Conservation (phyloP, 2,329 filamentous ascomycete species). For the Colletotrichum sp. region DNA sequence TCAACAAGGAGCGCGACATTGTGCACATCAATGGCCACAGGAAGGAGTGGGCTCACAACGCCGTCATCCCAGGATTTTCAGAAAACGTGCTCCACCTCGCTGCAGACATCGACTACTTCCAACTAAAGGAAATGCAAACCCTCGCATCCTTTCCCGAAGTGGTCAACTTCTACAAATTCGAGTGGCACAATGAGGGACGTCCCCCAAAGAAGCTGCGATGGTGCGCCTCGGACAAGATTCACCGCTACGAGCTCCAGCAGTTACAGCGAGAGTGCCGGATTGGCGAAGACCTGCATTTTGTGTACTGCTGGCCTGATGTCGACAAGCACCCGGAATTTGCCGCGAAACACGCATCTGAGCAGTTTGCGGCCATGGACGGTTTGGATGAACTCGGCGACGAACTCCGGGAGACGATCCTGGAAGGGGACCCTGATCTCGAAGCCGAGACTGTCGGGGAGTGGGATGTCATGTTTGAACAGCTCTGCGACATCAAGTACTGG, state of each 20-base stretch:
- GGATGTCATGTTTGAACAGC: neutral
- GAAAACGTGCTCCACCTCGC: slow-evolving; percentile 34
- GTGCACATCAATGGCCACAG: slow-evolving; percentile 17
- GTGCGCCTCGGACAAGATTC: slow-evolving; percentile 34
- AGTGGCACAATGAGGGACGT: slow-evolving; percentile 7
- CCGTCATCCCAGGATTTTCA: slow-evolving; percentile 30
- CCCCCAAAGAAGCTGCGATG: slow-evolving; percentile 28
- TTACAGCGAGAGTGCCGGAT: slow-evolving; percentile 27
- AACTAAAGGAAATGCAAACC: neutral
- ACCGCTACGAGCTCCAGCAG: slow-evolving; percentile 31
- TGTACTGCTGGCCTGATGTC: slow-evolving; percentile 39
- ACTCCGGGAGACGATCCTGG: neutral
- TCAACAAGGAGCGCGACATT: slow-evolving; percentile 36
- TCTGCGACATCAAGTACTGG: neutral
- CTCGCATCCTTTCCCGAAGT: slow-evolving; percentile 28
- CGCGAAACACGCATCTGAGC: slow-evolving; percentile 15
- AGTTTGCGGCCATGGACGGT: neutral
- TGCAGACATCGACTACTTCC: slow-evolving; percentile 7
- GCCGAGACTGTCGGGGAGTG: neutral
- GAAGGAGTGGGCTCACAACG: slow-evolving; percentile 4
- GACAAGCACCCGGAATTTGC: slow-evolving; percentile 33
- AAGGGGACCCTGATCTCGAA: neutral
- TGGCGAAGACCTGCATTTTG: slow-evolving; percentile 27
- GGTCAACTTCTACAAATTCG: slow-evolving; percentile 29
- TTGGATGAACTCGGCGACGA: neutral